Evolutionary conservation across 106 monocot species (phyloP).

Genomic region (Dendrobium catenatum): DNA sequence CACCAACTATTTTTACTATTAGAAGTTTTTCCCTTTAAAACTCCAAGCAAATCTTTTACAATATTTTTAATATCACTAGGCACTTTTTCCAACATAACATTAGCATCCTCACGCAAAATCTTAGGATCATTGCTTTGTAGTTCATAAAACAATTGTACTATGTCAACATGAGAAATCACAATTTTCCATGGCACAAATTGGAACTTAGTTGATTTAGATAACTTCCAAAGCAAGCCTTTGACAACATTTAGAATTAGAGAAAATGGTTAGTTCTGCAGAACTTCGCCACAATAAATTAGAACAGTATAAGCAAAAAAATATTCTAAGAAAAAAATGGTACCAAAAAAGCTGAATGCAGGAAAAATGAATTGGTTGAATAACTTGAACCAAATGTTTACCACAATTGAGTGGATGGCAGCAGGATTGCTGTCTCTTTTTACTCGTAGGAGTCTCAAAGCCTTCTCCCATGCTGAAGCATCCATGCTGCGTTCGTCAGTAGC

Average conservation of each 20-base stretch:
- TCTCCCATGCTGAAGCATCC: conserved; percentile 86
- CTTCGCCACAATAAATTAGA: not conserved
- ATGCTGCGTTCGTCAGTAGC: conserved; percentile 99
- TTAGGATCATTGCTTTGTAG: not conserved
- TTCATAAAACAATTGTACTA: not conserved
- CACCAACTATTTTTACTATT: too few species aligned
- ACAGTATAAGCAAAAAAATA: not conserved
- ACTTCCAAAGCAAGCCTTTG: not conserved
- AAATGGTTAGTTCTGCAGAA: not conserved
- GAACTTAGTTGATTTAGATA: not conserved
- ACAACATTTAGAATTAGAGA: not conserved
- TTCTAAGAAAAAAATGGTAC: not conserved
- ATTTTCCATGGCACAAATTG: not conserved
- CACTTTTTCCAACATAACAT: too few species aligned
- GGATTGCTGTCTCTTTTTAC: conserved; percentile 51
- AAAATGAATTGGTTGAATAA: not conserved
- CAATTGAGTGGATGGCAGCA: conserved; percentile 90
- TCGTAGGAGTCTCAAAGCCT: conserved; percentile 67
- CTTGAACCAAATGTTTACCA: conserved; percentile 43
- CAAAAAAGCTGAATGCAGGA: not conserved
- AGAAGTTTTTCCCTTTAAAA: too few species aligned
- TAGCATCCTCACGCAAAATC: too few species aligned
- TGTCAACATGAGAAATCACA: not conserved
- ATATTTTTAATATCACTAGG: too few species aligned
- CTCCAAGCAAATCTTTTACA: too few species aligned